A percentile compares a stretch with the other conserved stretches of the same genome.
phyloP scores from a whole-genome alignment of 2,329 filamentous ascomycete genomes.

The Reticulascus tulasneorum region DNA sequence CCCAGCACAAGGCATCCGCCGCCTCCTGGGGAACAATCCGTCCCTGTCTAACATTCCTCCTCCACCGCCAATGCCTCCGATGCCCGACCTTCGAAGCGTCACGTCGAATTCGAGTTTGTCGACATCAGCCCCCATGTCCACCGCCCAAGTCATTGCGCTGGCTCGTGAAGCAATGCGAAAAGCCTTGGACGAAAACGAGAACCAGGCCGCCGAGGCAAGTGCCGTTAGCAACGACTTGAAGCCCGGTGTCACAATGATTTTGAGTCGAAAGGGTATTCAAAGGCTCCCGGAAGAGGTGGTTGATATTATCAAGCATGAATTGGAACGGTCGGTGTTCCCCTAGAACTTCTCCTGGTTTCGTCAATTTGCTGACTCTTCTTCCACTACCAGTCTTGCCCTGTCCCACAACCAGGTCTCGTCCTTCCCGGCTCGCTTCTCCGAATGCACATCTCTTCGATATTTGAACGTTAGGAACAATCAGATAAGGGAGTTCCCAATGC shows the following conservation, averaged over 20 bases:
- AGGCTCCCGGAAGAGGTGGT: slow-evolving; percentile 70
- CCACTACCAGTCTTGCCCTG: slow-evolving; percentile 60
- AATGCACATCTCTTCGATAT: slow-evolving; percentile 74
- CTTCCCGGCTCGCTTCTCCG: slow-evolving; percentile 68
- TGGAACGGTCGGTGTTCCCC: slow-evolving; percentile 57
- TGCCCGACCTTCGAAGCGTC: slow-evolving; percentile 43
- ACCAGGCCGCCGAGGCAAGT: slow-evolving; percentile 57
- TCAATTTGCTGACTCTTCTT: slow-evolving; percentile 4
- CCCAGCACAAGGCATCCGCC: slow-evolving; percentile 30
- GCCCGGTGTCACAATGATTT: slow-evolving; percentile 72
- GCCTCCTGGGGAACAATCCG: slow-evolving; percentile 31
- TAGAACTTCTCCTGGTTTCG: slow-evolving; percentile 1
- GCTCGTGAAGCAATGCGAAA: slow-evolving; percentile 64
- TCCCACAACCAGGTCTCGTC: slow-evolving; percentile 73
- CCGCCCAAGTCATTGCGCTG: slow-evolving; percentile 61
- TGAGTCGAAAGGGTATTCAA: slow-evolving; percentile 71
- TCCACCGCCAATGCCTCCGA: slow-evolving; percentile 40
- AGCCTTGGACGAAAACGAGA: slow-evolving; percentile 62
- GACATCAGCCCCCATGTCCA: slow-evolving; percentile 49
- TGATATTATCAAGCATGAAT: slow-evolving; percentile 68
- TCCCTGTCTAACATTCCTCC: slow-evolving; percentile 35
- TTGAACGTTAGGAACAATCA: slow-evolving; percentile 76
- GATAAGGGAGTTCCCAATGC: slow-evolving; percentile 58
- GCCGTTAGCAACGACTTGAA: slow-evolving; percentile 58
- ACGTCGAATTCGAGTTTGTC: slow-evolving; percentile 44